A percentile compares a stretch with the other conserved stretches of the same genome.
These are phyloP conservation scores for Grosmannia clavigera DNA, from an alignment of 2,329 filamentous ascomycete genomes.

Conservation along the genomic window DNA sequence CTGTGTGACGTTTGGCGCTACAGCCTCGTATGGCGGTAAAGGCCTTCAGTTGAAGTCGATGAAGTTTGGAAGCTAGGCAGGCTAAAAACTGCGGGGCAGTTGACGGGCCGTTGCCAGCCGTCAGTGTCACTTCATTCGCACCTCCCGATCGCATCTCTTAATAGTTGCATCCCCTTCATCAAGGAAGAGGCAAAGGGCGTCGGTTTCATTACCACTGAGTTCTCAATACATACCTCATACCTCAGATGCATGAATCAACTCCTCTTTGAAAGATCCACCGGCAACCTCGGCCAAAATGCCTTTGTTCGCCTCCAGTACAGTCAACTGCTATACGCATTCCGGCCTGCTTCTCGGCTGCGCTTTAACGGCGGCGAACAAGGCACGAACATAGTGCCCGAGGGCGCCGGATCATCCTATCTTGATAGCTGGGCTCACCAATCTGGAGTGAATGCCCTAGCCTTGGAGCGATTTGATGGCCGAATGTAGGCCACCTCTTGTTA, in stretches of 20 bases:
- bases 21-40: not conserved
- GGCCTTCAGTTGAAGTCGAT: not conserved
- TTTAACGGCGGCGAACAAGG: conserved; percentile 52
- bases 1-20: not conserved
- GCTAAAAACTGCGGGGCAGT: not conserved
- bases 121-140: not conserved
- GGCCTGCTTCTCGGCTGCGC: conserved; percentile 51
- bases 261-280: conserved; percentile 63
- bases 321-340: conserved; percentile 56
- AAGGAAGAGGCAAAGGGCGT: not conserved
- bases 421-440: conserved; percentile 56
- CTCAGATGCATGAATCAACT: conserved; percentile 52
- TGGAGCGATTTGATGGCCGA: conserved; percentile 72
- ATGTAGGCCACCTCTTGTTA: conserved; percentile 34
- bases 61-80: not conserved
- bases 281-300: conserved; percentile 48
- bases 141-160: not conserved
- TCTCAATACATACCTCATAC: not conserved
- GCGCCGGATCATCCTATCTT: not conserved
- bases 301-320: conserved; percentile 55
- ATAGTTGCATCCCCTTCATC: not conserved
- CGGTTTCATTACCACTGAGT: not conserved
- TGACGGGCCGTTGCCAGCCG: conserved; percentile 3
- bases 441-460: conserved; percentile 65
- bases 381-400: conserved; percentile 13